Conservation (phyloP, 495 filamentous ascomycete species). For the Lentithecium fluviatile region DNA sequence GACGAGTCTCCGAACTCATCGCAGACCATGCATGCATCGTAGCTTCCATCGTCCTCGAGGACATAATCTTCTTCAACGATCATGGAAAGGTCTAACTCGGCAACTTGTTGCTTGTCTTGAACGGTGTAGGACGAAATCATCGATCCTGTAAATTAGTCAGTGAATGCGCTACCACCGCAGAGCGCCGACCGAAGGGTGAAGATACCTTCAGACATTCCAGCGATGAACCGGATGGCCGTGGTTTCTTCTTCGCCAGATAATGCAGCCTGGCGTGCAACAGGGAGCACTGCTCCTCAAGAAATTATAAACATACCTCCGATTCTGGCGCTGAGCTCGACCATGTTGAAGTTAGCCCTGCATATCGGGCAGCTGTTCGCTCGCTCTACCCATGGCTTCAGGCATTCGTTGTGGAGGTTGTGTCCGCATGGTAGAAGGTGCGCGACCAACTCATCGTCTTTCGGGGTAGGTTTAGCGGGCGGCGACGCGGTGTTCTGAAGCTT, state of each 20-base stretch:
- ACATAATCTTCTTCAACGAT: constrained; percentile 65
- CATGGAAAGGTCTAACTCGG: constrained; percentile 80
- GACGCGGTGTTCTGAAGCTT: constrained; percentile 35
- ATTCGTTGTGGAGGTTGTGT: constrained; percentile 88
- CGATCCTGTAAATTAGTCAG: constrained; percentile 53
- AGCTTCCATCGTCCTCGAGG: constrained; percentile 56
- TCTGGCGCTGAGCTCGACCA: constrained; percentile 75
- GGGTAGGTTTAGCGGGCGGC: constrained; percentile 43
- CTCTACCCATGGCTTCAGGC: constrained; percentile 88
- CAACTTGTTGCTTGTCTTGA: constrained; percentile 83
- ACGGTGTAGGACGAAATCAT: constrained; percentile 79
- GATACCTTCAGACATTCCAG: neutral
- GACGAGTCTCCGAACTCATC: constrained; percentile 72
- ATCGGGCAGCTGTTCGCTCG: constrained; percentile 97
- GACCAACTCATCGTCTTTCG: constrained; percentile 52
- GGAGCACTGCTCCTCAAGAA: neutral
- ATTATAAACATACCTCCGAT: constrained; percentile 64
- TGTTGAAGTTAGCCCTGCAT: constrained; percentile 86
- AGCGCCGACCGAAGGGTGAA: constrained; percentile 33
- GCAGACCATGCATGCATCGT: constrained; percentile 79
- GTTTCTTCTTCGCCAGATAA: neutral
- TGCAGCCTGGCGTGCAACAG: neutral
- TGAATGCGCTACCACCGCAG: neutral
- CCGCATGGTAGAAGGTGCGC: constrained; percentile 72
- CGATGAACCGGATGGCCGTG: neutral